Percentiles rank a stretch among this genome's conserved stretches.
Evolutionary conservation across 345 rosid genomes (phyloP).

Genomic region (Sisymbrium altissimum): DNA sequence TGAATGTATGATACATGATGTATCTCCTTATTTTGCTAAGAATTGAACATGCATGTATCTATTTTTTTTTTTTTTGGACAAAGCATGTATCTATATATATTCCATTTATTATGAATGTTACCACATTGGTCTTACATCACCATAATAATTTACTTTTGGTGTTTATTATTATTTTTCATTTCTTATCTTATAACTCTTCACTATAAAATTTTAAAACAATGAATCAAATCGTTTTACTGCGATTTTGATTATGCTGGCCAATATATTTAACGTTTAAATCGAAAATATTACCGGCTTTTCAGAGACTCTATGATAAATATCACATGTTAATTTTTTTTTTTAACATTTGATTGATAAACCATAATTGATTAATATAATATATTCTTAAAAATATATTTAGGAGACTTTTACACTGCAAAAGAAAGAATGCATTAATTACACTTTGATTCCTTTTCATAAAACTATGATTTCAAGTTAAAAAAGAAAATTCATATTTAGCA

Average conservation of each 20-base stretch:
- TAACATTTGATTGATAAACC: too few species aligned
- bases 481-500: neutral
- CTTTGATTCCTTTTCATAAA: neutral
- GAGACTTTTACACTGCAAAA: neutral
- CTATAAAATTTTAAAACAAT: neutral
- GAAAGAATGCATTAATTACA: neutral
- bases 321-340: neutral
- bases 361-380: neutral
- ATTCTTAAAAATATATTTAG: neutral
- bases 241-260: neutral
- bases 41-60: neutral
- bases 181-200: neutral
- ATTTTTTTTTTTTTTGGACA: too few species aligned
- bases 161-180: neutral
- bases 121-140: neutral
- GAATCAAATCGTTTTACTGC: neutral
- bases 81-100: slow-evolving; percentile 1
- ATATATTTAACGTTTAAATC: neutral
- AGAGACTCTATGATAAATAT: neutral
- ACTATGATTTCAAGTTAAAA: neutral
- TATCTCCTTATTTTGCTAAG: neutral
- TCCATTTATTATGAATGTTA: neutral
- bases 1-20: neutral
- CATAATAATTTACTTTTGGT: neutral
- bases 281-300: neutral